Evolutionary conservation across 352 stramenopile species (phyloP), one percentile per base, ranked within the genome.

Genomic region (Phytophthora gonapodyides): DNA sequence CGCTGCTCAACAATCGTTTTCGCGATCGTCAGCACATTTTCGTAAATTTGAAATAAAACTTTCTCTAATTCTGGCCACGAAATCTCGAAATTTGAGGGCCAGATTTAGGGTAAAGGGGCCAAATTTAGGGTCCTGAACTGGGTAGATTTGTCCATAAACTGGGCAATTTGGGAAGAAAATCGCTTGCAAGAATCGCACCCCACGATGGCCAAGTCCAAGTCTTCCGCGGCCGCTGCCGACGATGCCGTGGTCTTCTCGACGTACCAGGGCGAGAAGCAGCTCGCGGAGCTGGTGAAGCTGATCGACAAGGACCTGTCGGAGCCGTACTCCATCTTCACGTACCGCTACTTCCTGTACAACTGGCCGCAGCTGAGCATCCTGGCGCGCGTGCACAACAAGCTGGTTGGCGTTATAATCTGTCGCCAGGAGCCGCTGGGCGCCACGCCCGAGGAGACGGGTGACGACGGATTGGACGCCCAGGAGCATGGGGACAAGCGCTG

Each of bases 311-410:
- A 98, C 57, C 78, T 98, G 31, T 97, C 86, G 3, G 94, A 98
- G 73, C 94, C 94, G 9, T 98, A 98, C 76, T 97, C 89, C 24
- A 93, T 98, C 58, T 98, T 98, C 76, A 98, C 94, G 49, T 98
- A 98, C 75, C 86, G 94, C n/a, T 98, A 98, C 69, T 98, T 98
- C 67, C 77, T 98, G 46, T 94, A 94, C 73, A 97, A 96, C 67
- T 98, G 93, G 93, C 94, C 94, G 15, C 76, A 97, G 47, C 76
- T 98, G 43, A 98, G 91, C 51, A 78, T 98, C 40, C 69, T 97
- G 38, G 93, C 87, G 43, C 81, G 83, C 12, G 71, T 92, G 54
- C 84, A 92, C 49, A 79, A 92, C 33, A 92, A 89, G 47, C 78
- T 97, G 42, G 89, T 98, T 21, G 94, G 92, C 34, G 89, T 93